phyloP scores from a whole-genome alignment of 1,284 basidiomycete genomes.

The Sanghuangporus sanghuang region DNA sequence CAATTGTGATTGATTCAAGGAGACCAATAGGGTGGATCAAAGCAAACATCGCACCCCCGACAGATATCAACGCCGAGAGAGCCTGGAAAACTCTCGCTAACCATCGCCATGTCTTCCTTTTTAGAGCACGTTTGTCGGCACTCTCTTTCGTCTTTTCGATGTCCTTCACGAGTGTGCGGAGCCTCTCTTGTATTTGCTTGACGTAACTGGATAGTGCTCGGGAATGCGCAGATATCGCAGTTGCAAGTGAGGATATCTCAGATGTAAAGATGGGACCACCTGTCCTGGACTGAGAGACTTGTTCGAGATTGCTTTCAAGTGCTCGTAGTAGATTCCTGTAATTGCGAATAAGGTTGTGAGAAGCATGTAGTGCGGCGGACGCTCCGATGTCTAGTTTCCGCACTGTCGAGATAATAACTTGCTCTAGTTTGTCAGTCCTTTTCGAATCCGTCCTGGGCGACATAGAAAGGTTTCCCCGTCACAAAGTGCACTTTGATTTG shows the following conservation, averaged over 20 bases:
- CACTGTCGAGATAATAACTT: conserved; percentile 1
- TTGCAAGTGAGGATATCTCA: background rate
- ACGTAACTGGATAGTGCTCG: background rate
- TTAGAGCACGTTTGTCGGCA: conserved; percentile 4
- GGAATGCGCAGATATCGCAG: conserved; percentile 2
- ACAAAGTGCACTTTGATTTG: background rate
- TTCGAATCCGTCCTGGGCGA: background rate
- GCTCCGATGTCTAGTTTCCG: conserved; percentile 3
- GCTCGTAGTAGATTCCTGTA: conserved; percentile 1
- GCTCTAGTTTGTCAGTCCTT: conserved; percentile 4
- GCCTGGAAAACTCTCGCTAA: conserved; percentile 6
- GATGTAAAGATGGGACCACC: conserved; percentile 8
- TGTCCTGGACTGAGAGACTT: background rate
- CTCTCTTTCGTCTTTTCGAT: conserved; percentile 13
- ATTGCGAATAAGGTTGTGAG: conserved; percentile 4
- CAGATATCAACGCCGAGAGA: conserved; percentile 6
- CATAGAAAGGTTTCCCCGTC: background rate
- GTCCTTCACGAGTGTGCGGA: conserved; percentile 3
- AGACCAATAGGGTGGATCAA: conserved; percentile 9
- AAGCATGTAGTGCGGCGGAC: conserved; percentile 3
- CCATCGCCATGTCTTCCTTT: conserved; percentile 13
- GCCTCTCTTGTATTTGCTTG: conserved; percentile 5
- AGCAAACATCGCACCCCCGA: conserved; percentile 9
- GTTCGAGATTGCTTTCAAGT: background rate
- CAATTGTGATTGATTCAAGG: conserved; percentile 5